Evolutionary conservation across 2,329 filamentous ascomycete genomes (phyloP).

Genomic region (Aspergillus unguis): DNA sequence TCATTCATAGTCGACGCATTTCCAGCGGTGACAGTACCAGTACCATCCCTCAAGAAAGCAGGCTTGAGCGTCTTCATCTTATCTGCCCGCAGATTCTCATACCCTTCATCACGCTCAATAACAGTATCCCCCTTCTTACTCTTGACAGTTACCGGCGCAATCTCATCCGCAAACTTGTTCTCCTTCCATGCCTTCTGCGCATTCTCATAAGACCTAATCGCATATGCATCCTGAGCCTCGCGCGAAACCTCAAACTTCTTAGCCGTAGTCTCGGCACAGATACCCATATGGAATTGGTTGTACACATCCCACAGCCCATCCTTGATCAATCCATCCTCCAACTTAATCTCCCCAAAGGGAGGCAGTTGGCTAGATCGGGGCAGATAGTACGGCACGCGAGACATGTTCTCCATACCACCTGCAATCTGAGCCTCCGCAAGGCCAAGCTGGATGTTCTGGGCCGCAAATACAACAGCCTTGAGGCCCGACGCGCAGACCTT

Average conservation of each 20-base stretch:
- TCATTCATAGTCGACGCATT: conserved; percentile 95
- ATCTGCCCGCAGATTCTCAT: conserved; percentile 78
- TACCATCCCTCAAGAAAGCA: conserved; percentile 81
- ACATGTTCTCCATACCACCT: conserved; percentile 99
- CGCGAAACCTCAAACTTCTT: conserved; percentile 79
- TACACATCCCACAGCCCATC: conserved; percentile 96
- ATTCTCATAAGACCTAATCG: conserved; percentile 82
- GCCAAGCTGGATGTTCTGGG: conserved; percentile 91
- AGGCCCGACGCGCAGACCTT: conserved; percentile 96
- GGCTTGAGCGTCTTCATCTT: conserved; percentile 85
- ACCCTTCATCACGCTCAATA: conserved; percentile 82
- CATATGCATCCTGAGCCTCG: conserved; percentile 86
- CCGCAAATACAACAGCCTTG: conserved; percentile 85
- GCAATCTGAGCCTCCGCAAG: conserved; percentile 84
- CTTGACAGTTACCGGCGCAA: conserved; percentile 81
- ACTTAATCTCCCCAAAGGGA: conserved; percentile 78
- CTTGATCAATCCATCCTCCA: conserved; percentile 90
- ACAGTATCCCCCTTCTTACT: conserved; percentile 77
- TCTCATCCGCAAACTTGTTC: conserved; percentile 81
- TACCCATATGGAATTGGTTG: conserved; percentile 96
- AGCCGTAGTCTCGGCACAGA: conserved; percentile 90
- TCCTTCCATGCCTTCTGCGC: conserved; percentile 86
- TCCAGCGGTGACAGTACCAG: conserved; percentile 87
- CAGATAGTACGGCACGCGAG: conserved; percentile 84
- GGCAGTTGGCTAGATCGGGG: conserved; percentile 77